Percentiles rank a stretch among this genome's conserved stretches.
Conservation (phyloP, 108 stramenopile species). For the Cyclotella cryptica region DNA sequence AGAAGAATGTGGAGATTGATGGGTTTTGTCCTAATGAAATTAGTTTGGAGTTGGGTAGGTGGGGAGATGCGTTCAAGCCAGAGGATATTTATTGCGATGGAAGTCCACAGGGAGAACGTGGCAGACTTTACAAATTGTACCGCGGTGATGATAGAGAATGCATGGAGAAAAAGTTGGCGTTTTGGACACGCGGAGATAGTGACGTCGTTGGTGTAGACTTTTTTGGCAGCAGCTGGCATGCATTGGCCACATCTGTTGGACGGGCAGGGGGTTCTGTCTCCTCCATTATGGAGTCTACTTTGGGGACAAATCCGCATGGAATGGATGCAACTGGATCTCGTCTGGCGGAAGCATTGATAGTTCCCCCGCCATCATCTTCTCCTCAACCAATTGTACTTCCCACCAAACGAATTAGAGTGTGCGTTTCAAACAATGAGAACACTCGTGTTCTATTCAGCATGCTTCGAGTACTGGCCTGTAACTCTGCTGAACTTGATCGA, state of each 20-base stretch:
- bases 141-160: slow-evolving; percentile 18
- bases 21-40: slow-evolving; percentile 99
- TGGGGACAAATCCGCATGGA: neutral
- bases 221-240: slow-evolving; percentile 8
- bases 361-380: slow-evolving; percentile 10
- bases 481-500: slow-evolving; percentile 66
- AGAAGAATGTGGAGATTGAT: slow-evolving; percentile 95
- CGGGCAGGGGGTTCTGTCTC: slow-evolving; percentile 4
- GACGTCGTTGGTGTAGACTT: slow-evolving; percentile 12
- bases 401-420: slow-evolving; percentile 89
- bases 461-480: slow-evolving; percentile 81
- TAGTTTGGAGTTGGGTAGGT: slow-evolving; percentile 76
- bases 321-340: slow-evolving; percentile 4
- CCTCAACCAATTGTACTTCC: slow-evolving; percentile 29
- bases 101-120: neutral
- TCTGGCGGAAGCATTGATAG: slow-evolving; percentile 18
- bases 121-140: neutral
- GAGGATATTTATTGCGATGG: slow-evolving; percentile 13
- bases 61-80: slow-evolving; percentile 66
- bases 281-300: slow-evolving; percentile 3
- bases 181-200: slow-evolving; percentile 91
- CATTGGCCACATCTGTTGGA: slow-evolving; percentile 20
- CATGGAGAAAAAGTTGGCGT: slow-evolving; percentile 74
- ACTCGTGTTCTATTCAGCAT: slow-evolving; percentile 86
- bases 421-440: slow-evolving; percentile 97